Base-by-base conservation (phyloP, 768 basidiomycete genomes). In the Amanita fuliginea region DNA sequence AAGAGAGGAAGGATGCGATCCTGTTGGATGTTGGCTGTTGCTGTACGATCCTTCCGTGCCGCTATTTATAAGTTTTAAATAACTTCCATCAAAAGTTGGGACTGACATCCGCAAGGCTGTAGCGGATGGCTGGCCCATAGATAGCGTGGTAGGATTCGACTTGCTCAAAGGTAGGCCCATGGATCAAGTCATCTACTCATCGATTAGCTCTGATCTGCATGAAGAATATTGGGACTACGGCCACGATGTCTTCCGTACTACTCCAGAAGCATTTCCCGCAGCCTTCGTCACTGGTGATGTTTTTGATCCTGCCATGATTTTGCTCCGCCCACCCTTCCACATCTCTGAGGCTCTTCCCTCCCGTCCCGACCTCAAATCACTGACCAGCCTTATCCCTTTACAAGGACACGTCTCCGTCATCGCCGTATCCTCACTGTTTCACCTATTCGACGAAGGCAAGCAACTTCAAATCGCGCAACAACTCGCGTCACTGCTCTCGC, bases 221-320 rank as follows among this genome's bases (percentile, higher is more conserved):
- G 24, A 47, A 82, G 81, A 64, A 9, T 77, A 78, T 53, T 83
- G 80, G 81, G 67, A 76, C 4, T 65, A 74, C 3, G 82, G 82
- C 1, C 80, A 83, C 53, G 66, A 74, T 40, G 66, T 85, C 13
- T 86, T 81, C 64, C 68, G 60, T 42, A 69, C 73, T 3, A 77
- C 67, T 0, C 70, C 73, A 0, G 63, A 71, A 34, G 67, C 71
- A 0, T 83, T 78, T 60, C 76, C 78, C 1, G 76, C 69, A 0
- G 58, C 64, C 0, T 84, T 85, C 57, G 48, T 84, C n/a, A 60
- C 67, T 7, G 83, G 81, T 1, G 72, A 85, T 51, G 67, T 62
- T 0, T 73, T 84, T 44, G 69, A 81, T 52, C 62, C 70, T 4
- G 50, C 54, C 1, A 64, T 75, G 46, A 66, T 81, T 18, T 56